These are phyloP conservation scores for Penicillium antarcticum DNA, from an alignment of 495 filamentous ascomycete genomes.

Conservation along the genomic window DNA sequence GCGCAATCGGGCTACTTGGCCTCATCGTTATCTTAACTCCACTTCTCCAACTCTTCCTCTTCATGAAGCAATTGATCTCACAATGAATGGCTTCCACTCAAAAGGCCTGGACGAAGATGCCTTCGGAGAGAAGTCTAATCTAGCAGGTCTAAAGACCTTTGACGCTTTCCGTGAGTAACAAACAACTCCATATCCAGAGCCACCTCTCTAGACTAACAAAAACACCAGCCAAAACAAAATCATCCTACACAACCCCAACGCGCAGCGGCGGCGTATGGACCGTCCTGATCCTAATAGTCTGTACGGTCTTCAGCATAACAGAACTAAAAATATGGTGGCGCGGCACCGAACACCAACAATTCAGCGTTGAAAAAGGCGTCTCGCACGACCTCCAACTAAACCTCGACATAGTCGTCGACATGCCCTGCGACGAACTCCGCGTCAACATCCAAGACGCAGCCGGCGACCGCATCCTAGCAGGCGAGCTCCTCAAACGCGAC, in stretches of 20 bases:
- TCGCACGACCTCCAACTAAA: constrained; percentile 89
- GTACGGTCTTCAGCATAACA: constrained; percentile 65
- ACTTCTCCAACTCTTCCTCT: constrained; percentile 16
- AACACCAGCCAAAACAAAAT: constrained; percentile 84
- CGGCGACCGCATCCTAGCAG: constrained; percentile 86
- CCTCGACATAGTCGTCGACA: constrained; percentile 87
- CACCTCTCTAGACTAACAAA: constrained; percentile 2
- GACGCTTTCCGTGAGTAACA: constrained; percentile 90
- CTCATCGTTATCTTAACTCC: constrained; percentile 29
- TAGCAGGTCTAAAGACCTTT: constrained; percentile 71
- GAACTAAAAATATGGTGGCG: constrained; percentile 81
- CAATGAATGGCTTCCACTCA: constrained; percentile 70
- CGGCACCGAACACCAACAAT: constrained; percentile 81
- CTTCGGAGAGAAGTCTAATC: constrained; percentile 68
- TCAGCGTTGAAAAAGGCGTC: constrained; percentile 90
- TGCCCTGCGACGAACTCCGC: constrained; percentile 84
- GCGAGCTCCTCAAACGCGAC: constrained; percentile 68
- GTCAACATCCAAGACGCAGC: constrained; percentile 97
- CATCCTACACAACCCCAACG: constrained; percentile 81
- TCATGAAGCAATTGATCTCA: constrained; percentile 20
- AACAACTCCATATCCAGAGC: neutral
- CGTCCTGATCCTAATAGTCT: constrained; percentile 71
- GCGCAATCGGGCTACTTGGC: constrained; percentile 37
- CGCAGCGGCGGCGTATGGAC: constrained; percentile 90
- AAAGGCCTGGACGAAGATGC: constrained; percentile 70